Evolutionary conservation across 306 rosid species (phyloP).

Genomic region (Cyclanthera cordifolia): DNA sequence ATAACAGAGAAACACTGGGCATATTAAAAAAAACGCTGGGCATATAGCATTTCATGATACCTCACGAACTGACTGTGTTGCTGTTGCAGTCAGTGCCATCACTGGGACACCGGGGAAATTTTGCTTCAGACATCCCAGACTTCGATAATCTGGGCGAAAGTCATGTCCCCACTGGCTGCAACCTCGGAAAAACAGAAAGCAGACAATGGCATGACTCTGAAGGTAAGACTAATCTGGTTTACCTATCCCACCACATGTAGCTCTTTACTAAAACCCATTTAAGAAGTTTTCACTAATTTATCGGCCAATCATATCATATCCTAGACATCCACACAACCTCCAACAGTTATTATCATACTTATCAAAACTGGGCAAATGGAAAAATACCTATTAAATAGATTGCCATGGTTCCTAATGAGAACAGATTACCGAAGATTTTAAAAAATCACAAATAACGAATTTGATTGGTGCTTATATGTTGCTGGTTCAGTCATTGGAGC

Average conservation of each 20-base stretch:
- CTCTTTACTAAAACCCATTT: neutral
- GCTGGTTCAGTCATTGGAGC: neutral
- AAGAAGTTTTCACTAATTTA: neutral
- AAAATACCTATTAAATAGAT: neutral
- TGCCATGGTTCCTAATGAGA: neutral
- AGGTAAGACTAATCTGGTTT: constrained; percentile 4
- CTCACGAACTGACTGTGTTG: constrained; percentile 75
- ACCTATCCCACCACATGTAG: constrained; percentile 1
- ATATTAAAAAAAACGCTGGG: constrained; percentile 1
- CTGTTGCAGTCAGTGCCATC: constrained; percentile 98
- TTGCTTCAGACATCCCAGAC: constrained; percentile 73
- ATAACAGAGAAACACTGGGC: constrained; percentile 3
- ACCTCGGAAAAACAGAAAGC: constrained; percentile 9
- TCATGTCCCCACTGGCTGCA: constrained; percentile 99
- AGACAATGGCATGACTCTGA: neutral
- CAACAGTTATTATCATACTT: neutral
- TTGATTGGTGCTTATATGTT: neutral
- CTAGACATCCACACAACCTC: neutral
- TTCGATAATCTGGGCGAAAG: constrained; percentile 94
- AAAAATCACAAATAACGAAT: neutral
- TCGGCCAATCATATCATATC: neutral
- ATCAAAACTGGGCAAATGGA: neutral
- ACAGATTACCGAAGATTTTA: neutral
- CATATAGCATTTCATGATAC: constrained; percentile 24
- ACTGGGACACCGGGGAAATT: constrained; percentile 67